Evolutionary conservation across 306 rosid species (phyloP).

Genomic region (Arachis hypogaea): DNA sequence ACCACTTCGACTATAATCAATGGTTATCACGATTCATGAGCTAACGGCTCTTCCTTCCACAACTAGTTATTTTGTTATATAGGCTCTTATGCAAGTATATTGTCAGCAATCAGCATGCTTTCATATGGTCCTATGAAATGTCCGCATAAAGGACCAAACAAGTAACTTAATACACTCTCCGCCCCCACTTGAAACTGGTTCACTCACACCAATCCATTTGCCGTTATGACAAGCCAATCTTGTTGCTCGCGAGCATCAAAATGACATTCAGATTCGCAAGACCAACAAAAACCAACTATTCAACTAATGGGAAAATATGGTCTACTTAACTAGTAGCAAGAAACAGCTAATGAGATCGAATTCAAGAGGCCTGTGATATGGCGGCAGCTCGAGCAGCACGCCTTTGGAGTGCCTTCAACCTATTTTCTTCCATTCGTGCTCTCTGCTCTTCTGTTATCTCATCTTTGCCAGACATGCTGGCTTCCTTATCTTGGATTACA

Average conservation of each 20-base stretch:
- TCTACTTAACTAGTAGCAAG: constrained; percentile 13
- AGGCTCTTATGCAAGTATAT: not conserved
- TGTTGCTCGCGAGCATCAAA: not conserved
- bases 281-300: not conserved
- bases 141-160: constrained; percentile 3
- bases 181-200: not conserved
- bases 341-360: not conserved
- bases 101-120: not conserved
- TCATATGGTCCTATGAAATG: not conserved
- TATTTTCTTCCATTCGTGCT: constrained; percentile 83
- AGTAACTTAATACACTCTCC: not conserved
- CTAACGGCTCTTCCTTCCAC: not conserved
- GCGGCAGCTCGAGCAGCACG: constrained; percentile 63
- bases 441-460: constrained; percentile 76
- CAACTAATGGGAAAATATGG: constrained; percentile 9
- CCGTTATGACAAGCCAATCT: not conserved
- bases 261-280: not conserved
- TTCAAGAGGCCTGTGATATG: constrained; percentile 44
- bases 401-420: constrained; percentile 86
- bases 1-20: too few species aligned
- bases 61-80: not conserved
- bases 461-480: constrained; percentile 36
- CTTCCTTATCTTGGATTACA: constrained; percentile 44
- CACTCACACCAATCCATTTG: not conserved
- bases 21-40: not conserved